phyloP scores from a whole-genome alignment of 192 early-diverging fungal genomes.

The Gigaspora rosea region DNA sequence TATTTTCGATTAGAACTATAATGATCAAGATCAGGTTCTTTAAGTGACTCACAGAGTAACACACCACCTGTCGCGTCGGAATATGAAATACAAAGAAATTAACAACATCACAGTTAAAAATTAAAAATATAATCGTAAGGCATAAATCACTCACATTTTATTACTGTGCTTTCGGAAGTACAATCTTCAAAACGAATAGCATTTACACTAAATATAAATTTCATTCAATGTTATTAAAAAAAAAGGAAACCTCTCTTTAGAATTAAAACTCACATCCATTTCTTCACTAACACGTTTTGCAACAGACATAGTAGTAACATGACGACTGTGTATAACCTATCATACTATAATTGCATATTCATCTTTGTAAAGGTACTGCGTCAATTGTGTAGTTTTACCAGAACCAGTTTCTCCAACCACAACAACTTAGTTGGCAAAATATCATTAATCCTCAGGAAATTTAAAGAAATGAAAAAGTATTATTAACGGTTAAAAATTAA shows the following conservation, averaged over 20 bases:
- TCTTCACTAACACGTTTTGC: constrained; percentile 98
- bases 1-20: constrained; percentile 94
- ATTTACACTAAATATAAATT: constrained; percentile 55
- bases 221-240: not conserved
- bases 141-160: constrained; percentile 66
- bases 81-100: not conserved
- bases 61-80: constrained; percentile 96
- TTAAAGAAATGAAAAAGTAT: not conserved
- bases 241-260: too few relatives aligned
- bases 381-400: constrained; percentile 96
- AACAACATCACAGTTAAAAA: not conserved
- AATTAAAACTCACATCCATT: constrained; percentile 49
- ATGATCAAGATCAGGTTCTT: constrained; percentile 80
- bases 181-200: constrained; percentile 98
- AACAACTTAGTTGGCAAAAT: constrained; percentile 49
- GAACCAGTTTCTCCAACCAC: constrained; percentile 97
- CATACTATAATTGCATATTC: constrained; percentile 82
- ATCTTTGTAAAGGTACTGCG: constrained; percentile 95
- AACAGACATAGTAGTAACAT: constrained; percentile 96
- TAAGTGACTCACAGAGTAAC: constrained; percentile 87
- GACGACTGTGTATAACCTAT: constrained; percentile 94
- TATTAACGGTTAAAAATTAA: not conserved
- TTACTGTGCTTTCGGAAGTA: constrained; percentile 83
- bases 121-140: not conserved
- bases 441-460: too few relatives aligned